Percentiles rank a stretch among this genome's conserved stretches.
Conservation (phyloP, 305 asterid species). For the Fraxinus baroniana region DNA sequence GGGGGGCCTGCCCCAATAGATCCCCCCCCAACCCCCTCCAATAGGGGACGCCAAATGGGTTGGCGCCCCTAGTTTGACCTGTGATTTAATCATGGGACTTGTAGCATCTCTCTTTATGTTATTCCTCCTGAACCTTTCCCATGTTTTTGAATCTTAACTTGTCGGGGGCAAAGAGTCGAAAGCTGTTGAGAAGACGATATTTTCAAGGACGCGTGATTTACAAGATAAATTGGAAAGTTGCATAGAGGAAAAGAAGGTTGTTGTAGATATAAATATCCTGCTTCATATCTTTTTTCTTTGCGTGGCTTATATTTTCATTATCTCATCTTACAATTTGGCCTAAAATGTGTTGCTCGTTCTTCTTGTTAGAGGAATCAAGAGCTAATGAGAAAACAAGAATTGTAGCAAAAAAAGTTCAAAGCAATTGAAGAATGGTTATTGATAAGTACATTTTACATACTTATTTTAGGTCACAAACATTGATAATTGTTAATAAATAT, state of each 20-base stretch:
- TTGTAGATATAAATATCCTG: conserved; percentile 45
- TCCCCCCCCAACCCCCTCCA: no score
- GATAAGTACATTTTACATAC: no score
- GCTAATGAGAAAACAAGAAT: conserved; percentile 62
- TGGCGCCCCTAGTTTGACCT: no score
- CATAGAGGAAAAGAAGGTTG: conserved; percentile 59
- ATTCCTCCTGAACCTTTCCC: conserved; percentile 5
- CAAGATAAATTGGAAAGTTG: conserved; percentile 53
- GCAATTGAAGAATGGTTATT: conserved; percentile 44
- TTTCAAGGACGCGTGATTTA: conserved; percentile 64
- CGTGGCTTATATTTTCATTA: background rate
- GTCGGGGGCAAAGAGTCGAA: conserved; percentile 66
- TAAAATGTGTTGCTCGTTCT: background rate
- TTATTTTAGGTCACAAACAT: no score
- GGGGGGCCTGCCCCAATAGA: no score
- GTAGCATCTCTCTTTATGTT: no score
- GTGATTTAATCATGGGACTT: no score
- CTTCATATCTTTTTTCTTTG: background rate
- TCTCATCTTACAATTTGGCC: background rate
- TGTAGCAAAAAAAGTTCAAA: conserved; percentile 54
- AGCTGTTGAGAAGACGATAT: conserved; percentile 79
- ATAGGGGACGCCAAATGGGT: no score
- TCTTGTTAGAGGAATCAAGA: conserved; percentile 58
- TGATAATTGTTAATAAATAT: no score
- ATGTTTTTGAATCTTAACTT: conserved; percentile 57